Base-by-base conservation (phyloP, 2,329 filamentous ascomycete species). In the Paecilomyces formosus region DNA sequence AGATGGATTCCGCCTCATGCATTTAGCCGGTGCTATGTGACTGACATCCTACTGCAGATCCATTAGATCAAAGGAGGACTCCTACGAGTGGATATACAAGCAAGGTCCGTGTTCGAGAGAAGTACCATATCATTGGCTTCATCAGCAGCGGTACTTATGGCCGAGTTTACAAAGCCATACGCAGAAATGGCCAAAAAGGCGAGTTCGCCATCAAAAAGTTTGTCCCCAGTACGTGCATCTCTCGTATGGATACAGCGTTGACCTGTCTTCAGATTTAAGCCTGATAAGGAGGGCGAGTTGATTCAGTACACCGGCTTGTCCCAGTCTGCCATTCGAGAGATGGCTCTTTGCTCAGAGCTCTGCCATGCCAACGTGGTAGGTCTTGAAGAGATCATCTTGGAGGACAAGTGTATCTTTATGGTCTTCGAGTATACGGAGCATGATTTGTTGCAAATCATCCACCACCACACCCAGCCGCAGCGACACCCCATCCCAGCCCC, bases 381-480 rank as follows among this genome's bases (percentile, higher is more conserved):
- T 60, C 85, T 97, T 1, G 86, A 93, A 61, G 94, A 99, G 76
- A 97, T 96, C 68, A 96, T 99, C 68, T 82, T 99, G 2, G 93
- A 99, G 76, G 92, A 96, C 74, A 97, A 97, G 78, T 97, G 92
- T 78, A 97, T 99, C 72, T 99, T 92, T 76, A 99, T 99, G 89
- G 92, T 99, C 1, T 97, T 99, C 67, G 94, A 97, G 74, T 99
- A 96, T 73, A 94, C 94, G 65, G 94, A 99, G 75, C 94, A 99
- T 74, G 94, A 99, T 74, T 79, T 99, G 39, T 81, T 99, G 3
- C 94, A 99, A 74, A 97, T 99, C 72, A 97, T 99, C 65, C 94
- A 99, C 72, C 92, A 97, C 72, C 94, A 99, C 75, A 96, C 90
- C 1, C 88, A 96, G 72, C 88, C 92, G 59, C 87, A 91, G 28